Conservation (phyloP, 2,329 filamentous ascomycete species). For the Ophiostoma novo-ulmi region DNA sequence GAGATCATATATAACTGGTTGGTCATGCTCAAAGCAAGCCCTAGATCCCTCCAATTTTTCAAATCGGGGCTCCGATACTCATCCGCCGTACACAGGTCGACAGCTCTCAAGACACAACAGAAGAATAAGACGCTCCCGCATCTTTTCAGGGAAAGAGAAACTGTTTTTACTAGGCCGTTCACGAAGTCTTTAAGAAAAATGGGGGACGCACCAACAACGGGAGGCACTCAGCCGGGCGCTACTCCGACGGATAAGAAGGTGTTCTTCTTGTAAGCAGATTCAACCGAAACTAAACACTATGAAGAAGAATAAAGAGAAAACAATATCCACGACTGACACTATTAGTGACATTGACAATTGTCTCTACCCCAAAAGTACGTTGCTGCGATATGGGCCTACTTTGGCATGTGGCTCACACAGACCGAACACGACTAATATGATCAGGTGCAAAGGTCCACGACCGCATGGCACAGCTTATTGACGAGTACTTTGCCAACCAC, state of each 20-base stretch:
- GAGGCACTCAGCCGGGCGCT: not conserved
- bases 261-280: slow-evolving; percentile 41
- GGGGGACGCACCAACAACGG: slow-evolving; percentile 12
- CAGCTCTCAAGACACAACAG: slow-evolving; percentile 11
- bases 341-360: slow-evolving; percentile 98
- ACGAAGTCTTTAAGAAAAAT: not conserved
- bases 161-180: not conserved
- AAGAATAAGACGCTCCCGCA: not conserved
- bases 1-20: slow-evolving; percentile 25
- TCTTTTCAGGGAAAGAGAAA: slow-evolving; percentile 3
- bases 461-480: slow-evolving; percentile 80
- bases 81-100: slow-evolving; percentile 17
- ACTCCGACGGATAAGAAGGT: slow-evolving; percentile 32
- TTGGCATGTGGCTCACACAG: too few relatives aligned
- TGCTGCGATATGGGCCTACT: too few relatives aligned
- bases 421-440: not conserved
- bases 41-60: slow-evolving; percentile 4
- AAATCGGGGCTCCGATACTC: slow-evolving; percentile 17
- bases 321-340: slow-evolving; percentile 1
- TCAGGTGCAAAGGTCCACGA: slow-evolving; percentile 74
- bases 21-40: slow-evolving; percentile 24
- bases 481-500: slow-evolving; percentile 59
- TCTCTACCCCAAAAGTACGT: slow-evolving; percentile 78
- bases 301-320: not conserved
- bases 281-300: not conserved